A percentile compares a stretch with the other conserved stretches of the same genome.
Conservation (phyloP, 208 protist species). For the Wallacemonas sp. region DNA sequence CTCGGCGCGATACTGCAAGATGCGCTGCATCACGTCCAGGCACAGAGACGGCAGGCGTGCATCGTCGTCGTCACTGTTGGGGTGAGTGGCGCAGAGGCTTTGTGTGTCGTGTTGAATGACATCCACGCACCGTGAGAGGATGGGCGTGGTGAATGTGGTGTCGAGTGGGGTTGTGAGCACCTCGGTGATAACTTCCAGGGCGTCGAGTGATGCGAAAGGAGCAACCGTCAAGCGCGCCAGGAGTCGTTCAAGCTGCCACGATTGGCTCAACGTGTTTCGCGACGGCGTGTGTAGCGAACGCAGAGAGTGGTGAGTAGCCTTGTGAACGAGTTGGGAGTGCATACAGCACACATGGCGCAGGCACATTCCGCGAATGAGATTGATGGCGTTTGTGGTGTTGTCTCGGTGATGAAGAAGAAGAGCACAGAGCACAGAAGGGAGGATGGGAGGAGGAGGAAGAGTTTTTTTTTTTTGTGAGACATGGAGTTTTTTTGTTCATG, state of each 20-base stretch:
- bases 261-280: too few species aligned
- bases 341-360: too few species aligned
- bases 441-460: too few species aligned
- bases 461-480: too few species aligned
- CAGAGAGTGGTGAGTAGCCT: too few species aligned
- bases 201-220: conserved; percentile 28
- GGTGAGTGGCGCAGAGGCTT: background rate
- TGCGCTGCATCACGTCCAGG: conserved; percentile 13
- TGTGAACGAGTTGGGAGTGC: too few species aligned
- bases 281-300: too few species aligned
- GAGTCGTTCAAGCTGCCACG: background rate
- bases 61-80: background rate
- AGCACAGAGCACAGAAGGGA: too few species aligned
- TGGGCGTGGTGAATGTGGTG: background rate
- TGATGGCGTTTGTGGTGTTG: too few species aligned
- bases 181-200: conserved; percentile 17
- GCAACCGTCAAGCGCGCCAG: conserved; percentile 1
- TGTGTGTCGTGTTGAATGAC: background rate
- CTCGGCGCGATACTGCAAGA: background rate
- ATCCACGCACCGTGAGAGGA: conserved; percentile 22
- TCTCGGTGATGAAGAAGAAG: too few species aligned
- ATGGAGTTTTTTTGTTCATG: too few species aligned
- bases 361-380: too few species aligned
- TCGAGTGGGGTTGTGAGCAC: background rate
- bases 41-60: conserved; percentile 1